Percentiles rank a stretch among this genome's conserved stretches.
Conservation (phyloP, 768 basidiomycete species). For the Boletus barrowsii region DNA sequence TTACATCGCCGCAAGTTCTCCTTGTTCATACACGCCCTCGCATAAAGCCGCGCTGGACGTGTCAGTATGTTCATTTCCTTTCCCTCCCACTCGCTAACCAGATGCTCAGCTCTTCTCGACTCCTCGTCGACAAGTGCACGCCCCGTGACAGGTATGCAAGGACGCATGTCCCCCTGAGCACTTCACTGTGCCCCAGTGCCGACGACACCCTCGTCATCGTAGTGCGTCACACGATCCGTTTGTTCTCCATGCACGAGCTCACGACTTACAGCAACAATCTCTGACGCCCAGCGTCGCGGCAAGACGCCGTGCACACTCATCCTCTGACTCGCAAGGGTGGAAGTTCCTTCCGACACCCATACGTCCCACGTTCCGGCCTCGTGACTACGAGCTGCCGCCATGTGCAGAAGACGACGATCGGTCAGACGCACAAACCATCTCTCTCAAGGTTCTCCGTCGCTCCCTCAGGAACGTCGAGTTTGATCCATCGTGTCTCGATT, state of each 20-base stretch:
- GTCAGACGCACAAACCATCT: slow-evolving; percentile 26
- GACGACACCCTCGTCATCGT: slow-evolving; percentile 26
- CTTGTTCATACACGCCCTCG: background rate
- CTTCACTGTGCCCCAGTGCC: slow-evolving; percentile 24
- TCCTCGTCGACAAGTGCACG: slow-evolving; percentile 33
- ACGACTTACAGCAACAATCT: slow-evolving; percentile 14
- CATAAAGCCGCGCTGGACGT: slow-evolving; percentile 22
- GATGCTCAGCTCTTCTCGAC: slow-evolving; percentile 24
- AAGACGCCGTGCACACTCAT: slow-evolving; percentile 31
- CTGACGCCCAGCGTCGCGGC: slow-evolving; percentile 6
- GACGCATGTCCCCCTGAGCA: slow-evolving; percentile 29
- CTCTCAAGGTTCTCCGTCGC: slow-evolving; percentile 32
- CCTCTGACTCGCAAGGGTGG: slow-evolving; percentile 34
- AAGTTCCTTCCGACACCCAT: slow-evolving; percentile 32
- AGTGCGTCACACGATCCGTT: slow-evolving; percentile 9
- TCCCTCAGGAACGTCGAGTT: slow-evolving; percentile 37
- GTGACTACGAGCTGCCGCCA: slow-evolving; percentile 31
- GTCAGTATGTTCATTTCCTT: background rate
- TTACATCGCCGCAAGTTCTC: slow-evolving; percentile 9
- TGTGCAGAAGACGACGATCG: slow-evolving; percentile 28
- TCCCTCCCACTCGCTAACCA: slow-evolving; percentile 2
- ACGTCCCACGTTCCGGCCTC: slow-evolving; percentile 33
- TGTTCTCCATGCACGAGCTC: background rate
- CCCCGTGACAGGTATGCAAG: slow-evolving; percentile 33
- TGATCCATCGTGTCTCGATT: slow-evolving; percentile 39